Evolutionary conservation across 108 stramenopile species (phyloP), one percentile per base, ranked within the genome.

Genomic region (Cylindrotheca fusiformis): DNA sequence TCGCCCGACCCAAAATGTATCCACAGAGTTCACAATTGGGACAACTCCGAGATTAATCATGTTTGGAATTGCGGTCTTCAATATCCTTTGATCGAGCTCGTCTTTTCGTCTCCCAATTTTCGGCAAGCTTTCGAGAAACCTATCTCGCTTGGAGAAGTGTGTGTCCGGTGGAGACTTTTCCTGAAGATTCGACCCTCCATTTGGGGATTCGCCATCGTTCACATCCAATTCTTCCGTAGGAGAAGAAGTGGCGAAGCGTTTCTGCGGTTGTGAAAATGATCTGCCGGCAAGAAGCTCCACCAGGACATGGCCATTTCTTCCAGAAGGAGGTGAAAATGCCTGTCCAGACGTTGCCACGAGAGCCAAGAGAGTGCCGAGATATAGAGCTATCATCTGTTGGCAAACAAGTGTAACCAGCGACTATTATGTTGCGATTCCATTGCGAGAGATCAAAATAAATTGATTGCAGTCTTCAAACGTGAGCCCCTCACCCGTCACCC

Each of bases 1-100:
- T 24, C 75, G 71, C n/a, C 88, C 88, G 20, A 90, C 88, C 78
- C 84, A 94, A 61, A 85, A 88, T 30, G 86, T 88, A 66, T 94
- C 92, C 6, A 88, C 87, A 33, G 76, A 63, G 60, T 88, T 88
- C 23, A 94, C 88, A 17, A 94, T 30, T 0, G 89, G 89, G 0
- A 87, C 86, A 2, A 86, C 84, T 52, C 80, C 80, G 22, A 91
- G 50, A 61, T 91, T 91, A 23, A 91, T 69, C 70, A 91, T 87
- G 20, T 67, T 70, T 8, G 89, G 89, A 17, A 91, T 54, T 19
- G 78, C 71, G 6, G 83, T 84, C 32, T 67, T 58, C 26, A 87
- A 51, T 5, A 91, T 85, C n/a, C 55, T 32, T 18, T 32, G 32
- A 53, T 89, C 87, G 6, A 61, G 47, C 17, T 47, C 60, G 24